These are phyloP conservation scores for Vigna trinervia DNA, from an alignment of 306 rosid genomes.

Conservation along the genomic window DNA sequence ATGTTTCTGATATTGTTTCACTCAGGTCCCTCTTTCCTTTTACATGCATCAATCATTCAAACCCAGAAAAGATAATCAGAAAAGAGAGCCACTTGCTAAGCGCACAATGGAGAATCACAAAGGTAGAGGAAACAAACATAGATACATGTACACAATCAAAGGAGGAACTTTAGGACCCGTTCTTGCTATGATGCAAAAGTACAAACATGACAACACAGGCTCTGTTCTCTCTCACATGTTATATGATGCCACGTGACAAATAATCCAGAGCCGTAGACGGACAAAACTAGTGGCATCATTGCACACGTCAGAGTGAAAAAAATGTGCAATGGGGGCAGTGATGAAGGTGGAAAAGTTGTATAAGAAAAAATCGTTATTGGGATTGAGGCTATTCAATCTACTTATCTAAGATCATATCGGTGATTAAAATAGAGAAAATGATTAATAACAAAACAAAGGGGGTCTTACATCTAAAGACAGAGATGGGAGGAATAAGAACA, in stretches of 20 bases:
- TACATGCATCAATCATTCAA: neutral
- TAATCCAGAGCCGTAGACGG: neutral
- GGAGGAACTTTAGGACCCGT: neutral
- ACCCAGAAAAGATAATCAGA: neutral
- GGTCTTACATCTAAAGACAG: neutral
- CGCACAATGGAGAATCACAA: neutral
- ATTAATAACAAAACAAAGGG: no score
- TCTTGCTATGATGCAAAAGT: neutral
- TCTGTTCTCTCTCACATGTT: neutral
- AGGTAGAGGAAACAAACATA: neutral
- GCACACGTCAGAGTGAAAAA: neutral
- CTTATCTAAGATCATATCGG: neutral
- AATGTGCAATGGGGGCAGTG: neutral
- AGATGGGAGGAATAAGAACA: no score
- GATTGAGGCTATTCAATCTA: neutral
- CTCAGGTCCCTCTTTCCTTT: neutral
- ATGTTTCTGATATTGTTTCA: neutral
- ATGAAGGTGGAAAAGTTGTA: neutral
- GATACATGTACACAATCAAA: neutral
- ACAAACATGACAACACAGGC: neutral
- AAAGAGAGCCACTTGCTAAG: neutral
- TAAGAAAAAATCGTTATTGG: neutral
- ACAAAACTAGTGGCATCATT: neutral
- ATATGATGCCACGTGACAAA: neutral
- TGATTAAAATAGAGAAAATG: neutral